phyloP scores from a whole-genome alignment of 441 rosid genomes.

The Hura crepitans region DNA sequence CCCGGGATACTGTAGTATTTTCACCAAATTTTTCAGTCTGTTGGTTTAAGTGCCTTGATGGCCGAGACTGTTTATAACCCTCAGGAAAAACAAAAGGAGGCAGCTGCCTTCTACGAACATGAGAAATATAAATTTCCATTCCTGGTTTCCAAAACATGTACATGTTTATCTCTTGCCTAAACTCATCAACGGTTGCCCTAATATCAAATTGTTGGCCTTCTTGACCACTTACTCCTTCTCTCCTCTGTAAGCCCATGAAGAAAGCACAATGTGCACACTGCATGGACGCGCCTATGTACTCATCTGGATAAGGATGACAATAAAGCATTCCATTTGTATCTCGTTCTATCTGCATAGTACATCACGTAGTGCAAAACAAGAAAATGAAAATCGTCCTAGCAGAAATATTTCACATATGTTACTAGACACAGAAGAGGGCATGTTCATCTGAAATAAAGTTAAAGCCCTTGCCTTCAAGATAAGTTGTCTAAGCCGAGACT shows the following conservation, averaged over 20 bases:
- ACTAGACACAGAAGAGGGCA: slow-evolving; percentile 12
- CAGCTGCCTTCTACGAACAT: slow-evolving; percentile 57
- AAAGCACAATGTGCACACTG: slow-evolving; percentile 50
- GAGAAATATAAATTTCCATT: slow-evolving; percentile 63
- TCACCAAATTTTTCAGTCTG: slow-evolving; percentile 46
- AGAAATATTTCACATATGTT: not conserved
- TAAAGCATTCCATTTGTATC: slow-evolving; percentile 62
- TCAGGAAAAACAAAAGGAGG: slow-evolving; percentile 63
- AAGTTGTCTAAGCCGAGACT: slow-evolving; percentile 67
- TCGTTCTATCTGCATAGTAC: slow-evolving; percentile 53
- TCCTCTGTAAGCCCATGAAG: slow-evolving; percentile 72
- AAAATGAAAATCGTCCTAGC: slow-evolving; percentile 4
- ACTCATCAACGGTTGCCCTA: slow-evolving; percentile 60
- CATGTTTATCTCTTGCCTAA: slow-evolving; percentile 46
- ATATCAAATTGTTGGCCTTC: slow-evolving; percentile 74
- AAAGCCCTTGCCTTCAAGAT: slow-evolving; percentile 46
- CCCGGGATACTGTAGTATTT: slow-evolving; percentile 33
- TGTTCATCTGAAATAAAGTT: slow-evolving; percentile 10
- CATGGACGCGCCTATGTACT: slow-evolving; percentile 42
- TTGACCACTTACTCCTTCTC: slow-evolving; percentile 46
- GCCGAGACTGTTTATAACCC: slow-evolving; percentile 56
- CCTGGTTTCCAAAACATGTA: slow-evolving; percentile 66
- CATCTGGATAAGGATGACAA: slow-evolving; percentile 65
- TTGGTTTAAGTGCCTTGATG: slow-evolving; percentile 47
- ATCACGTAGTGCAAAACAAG: slow-evolving; percentile 11